Base-by-base conservation (phyloP, 805 yeast species). In the Metschnikowia vanudenii region DNA sequence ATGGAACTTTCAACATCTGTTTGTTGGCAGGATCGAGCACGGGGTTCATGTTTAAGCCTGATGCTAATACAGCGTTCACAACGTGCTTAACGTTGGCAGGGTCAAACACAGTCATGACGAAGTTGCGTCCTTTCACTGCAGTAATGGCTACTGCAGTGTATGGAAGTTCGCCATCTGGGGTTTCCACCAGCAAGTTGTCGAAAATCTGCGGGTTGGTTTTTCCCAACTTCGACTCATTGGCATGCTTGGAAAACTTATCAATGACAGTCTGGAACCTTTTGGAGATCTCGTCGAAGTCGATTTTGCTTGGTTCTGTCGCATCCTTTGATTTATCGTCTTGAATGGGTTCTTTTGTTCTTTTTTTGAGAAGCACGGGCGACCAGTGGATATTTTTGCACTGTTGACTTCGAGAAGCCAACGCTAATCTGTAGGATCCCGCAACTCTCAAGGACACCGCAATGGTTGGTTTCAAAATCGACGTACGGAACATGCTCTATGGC, bases 91-190 rank as follows among this genome's bases (percentile, higher is more conserved):
- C 75, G 54, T 87, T 77, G 42, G 74, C 75, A 6, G 96, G 96
- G 59, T 92, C 97, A 64, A 85, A 92, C 1, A 90, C 91, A 0
- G 96, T 89, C n/a, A 92, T 79, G 28, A 79, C 66, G 43, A 88
- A 71, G 54, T 80, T 74, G 56, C 87, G 76, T 6, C 92, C 94
- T 54, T 84, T 84, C 43, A 80, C 55, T 0, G 85, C 69, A 2
- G 92, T 84, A 50, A 83, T 84, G 1, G 96, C 96, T 24, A 88
- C 66, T 26, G 81, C 73, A 2, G 80, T 76, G 60, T 84, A 85
- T 2, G 74, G 74, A 1, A 60, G 61, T 41, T 75, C 71, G 12
- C 76, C 71, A 36, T 77, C 74, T 30, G 73, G 75, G 3, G 78
- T 56, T 14, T 71, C 68, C 14, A 92, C 75, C 34, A 63, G 62